These are phyloP conservation scores for Saturnispora gosingensis DNA, from an alignment of 805 yeast species.

Conservation along the genomic window DNA sequence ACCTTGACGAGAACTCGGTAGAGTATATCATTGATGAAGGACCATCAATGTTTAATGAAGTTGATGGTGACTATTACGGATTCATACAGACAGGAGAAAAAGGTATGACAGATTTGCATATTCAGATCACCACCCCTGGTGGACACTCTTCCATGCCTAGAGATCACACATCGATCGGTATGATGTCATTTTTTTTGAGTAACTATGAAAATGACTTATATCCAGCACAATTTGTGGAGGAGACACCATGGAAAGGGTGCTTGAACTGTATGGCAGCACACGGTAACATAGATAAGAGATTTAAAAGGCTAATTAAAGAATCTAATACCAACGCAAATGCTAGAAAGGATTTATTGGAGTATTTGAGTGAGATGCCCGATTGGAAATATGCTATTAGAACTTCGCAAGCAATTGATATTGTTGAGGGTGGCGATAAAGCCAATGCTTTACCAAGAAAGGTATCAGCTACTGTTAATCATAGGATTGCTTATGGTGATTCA, in stretches of 20 bases:
- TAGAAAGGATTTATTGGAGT: conserved; percentile 28
- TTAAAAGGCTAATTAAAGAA: conserved; percentile 4
- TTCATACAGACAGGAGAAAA: conserved; percentile 39
- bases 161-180: conserved; percentile 38
- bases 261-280: conserved; percentile 59
- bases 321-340: conserved; percentile 24
- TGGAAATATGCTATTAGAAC: conserved; percentile 42
- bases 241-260: conserved; percentile 35
- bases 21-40: conserved; percentile 36
- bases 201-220: conserved; percentile 50
- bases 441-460: conserved; percentile 69
- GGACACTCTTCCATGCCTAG: conserved; percentile 44
- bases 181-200: conserved; percentile 44
- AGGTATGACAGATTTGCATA: conserved; percentile 33
- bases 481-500: conserved; percentile 44
- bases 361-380: conserved; percentile 11
- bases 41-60: conserved; percentile 26
- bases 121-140: conserved; percentile 35
- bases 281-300: conserved; percentile 14
- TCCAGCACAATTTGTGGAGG: conserved; percentile 30
- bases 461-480: conserved; percentile 46
- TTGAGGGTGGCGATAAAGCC: conserved; percentile 64
- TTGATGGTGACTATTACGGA: conserved; percentile 31
- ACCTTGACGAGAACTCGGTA: conserved; percentile 34
- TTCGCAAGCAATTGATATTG: conserved; percentile 58